Base-by-base conservation (phyloP, 805 yeast species). In the Metschnikowia drakensbergensis region DNA sequence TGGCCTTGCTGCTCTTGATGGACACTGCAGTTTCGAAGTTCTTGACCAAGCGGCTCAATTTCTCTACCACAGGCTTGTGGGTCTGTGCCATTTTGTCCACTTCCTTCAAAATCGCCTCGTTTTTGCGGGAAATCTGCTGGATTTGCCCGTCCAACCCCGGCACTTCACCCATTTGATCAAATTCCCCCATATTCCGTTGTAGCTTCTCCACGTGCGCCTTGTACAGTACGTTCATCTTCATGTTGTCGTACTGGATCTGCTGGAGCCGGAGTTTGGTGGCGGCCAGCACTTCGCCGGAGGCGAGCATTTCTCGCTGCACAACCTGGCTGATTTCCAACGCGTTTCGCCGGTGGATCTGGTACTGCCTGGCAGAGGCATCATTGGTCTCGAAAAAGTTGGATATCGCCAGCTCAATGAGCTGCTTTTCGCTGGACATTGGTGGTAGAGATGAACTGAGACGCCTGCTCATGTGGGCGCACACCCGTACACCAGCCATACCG, bases 1-100 rank as follows among this genome's bases (percentile, higher is more conserved):
- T 33, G 22, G 49, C 23, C 30, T 35, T 17, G 11, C 43, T 38
- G 22, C 30, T 39, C 17, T 40, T 48, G 10, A 51, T 53, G 23
- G 50, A 42, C 2, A 66, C 43, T 7, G 55, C 56, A 6, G 33
- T 46, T 5, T 59, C 59, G 50, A 66, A 68, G 26, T 56, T 57
- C 22, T 46, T 49, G 3, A 60, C 58, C 40, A 70, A 52, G 6
- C 33, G 22, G n/a, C 55, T 56, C 65, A 71, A 68, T 42, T 69
- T 59, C 27, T 67, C 69, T 25, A 72, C 54, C 9, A 68, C 50
- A 2, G 76, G 77, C 43, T 67, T 60, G 47, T 71, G 69, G 6
- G 61, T 59, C 8, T 59, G 58, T 34, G 54, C 58, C 33, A 70
- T 58, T 13, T 60, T 54, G n/a, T 55, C 54, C 7, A 67, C 62